A percentile compares a stretch with the other conserved stretches of the same genome.
These are phyloP conservation scores for Panicum miliaceum DNA, from an alignment of 176 grass and related monocot genomes.

Conservation along the genomic window DNA sequence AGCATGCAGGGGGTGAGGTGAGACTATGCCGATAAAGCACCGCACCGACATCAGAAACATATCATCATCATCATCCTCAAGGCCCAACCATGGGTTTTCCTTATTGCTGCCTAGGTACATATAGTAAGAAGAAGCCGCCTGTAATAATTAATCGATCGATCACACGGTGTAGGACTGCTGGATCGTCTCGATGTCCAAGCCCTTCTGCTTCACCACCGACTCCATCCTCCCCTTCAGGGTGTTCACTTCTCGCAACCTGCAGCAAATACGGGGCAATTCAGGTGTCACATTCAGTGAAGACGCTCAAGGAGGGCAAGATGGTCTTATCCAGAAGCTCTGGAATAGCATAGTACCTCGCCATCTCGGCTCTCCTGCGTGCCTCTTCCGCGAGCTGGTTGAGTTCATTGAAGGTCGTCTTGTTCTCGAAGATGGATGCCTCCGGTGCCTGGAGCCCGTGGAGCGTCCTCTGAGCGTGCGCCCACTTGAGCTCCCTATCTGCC, in stretches of 20 bases:
- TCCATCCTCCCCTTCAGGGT: conserved; percentile 82
- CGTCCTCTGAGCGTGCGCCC: conserved; percentile 87
- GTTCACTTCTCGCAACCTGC: conserved; percentile 69
- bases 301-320: not conserved
- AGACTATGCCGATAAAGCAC: conserved; percentile 19
- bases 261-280: not conserved
- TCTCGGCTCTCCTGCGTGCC: conserved; percentile 76
- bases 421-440: conserved; percentile 52
- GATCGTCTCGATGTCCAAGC: conserved; percentile 77
- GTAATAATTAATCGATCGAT: conserved; percentile 15
- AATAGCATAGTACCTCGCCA: conserved; percentile 56
- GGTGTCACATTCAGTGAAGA: not conserved
- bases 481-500: conserved; percentile 82
- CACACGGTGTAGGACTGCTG: conserved; percentile 78
- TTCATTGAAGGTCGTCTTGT: conserved; percentile 60
- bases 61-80: not conserved
- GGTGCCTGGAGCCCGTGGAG: conserved; percentile 70
- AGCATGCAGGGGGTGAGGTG: not conserved
- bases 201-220: conserved; percentile 77
- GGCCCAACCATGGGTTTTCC: not conserved
- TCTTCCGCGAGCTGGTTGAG: conserved; percentile 83
- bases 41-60: conserved; percentile 13
- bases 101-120: conserved; percentile 41
- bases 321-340: not conserved
- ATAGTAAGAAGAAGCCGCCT: not conserved